Percentiles rank a stretch among this genome's conserved stretches.
These are phyloP conservation scores for Xerocomus potaroensis DNA, from an alignment of 768 basidiomycete genomes.

Conservation along the genomic window DNA sequence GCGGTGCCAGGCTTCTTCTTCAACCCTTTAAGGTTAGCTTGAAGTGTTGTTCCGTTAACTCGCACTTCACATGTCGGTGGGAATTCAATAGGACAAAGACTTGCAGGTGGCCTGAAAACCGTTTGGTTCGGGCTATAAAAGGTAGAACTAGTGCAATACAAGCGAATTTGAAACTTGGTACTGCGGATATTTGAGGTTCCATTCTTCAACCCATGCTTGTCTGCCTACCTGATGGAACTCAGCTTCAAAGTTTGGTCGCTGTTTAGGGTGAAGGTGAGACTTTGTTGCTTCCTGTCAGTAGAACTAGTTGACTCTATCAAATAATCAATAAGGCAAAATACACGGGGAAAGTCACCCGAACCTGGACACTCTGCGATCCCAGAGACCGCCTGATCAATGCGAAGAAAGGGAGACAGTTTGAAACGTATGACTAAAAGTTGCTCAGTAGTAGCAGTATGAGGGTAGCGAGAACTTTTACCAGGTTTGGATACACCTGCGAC, in stretches of 20 bases:
- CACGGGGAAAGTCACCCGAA: conserved; percentile 27
- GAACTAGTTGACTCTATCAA: conserved; percentile 66
- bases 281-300: conserved; percentile 70
- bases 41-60: conserved; percentile 65
- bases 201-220: not conserved
- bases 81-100: conserved; percentile 81
- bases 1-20: conserved; percentile 96
- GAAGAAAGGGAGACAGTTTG: conserved; percentile 77
- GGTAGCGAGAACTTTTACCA: conserved; percentile 20
- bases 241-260: conserved; percentile 63
- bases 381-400: conserved; percentile 62
- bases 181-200: conserved; percentile 33
- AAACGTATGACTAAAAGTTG: conserved; percentile 58
- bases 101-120: conserved; percentile 47
- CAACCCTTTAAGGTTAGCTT: conserved; percentile 80
- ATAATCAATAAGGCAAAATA: conserved; percentile 4
- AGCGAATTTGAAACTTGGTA: conserved; percentile 70
- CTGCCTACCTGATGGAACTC: conserved; percentile 47
- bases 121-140: conserved; percentile 53
- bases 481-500: conserved; percentile 24
- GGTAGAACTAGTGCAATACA: conserved; percentile 85
- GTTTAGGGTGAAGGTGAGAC: conserved; percentile 59
- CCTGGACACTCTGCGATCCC: conserved; percentile 74
- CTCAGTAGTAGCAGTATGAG: conserved; percentile 10
- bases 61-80: conserved; percentile 90